phyloP scores from a whole-genome alignment of 257 asterid species.

The Fraxinus pennsylvanica region DNA sequence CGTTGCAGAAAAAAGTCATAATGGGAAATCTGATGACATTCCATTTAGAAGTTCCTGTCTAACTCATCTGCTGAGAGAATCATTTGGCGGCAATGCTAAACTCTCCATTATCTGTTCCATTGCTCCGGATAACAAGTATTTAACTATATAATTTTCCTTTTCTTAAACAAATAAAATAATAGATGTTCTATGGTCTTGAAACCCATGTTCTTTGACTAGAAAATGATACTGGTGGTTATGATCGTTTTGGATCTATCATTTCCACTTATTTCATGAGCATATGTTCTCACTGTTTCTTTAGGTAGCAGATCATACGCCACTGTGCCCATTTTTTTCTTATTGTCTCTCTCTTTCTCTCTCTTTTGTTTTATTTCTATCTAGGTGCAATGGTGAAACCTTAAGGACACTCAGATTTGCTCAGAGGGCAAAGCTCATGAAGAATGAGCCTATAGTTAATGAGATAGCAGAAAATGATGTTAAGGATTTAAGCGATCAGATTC shows the following conservation, averaged over 20 bases:
- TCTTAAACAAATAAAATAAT: not conserved
- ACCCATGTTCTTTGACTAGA: not conserved
- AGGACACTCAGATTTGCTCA: constrained; percentile 92
- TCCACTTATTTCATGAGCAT: not conserved
- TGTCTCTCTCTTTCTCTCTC: not conserved
- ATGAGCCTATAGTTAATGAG: constrained; percentile 82
- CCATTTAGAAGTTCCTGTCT: constrained; percentile 59
- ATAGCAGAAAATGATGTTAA: constrained; percentile 85
- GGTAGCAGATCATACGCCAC: not conserved
- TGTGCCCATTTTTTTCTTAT: not conserved
- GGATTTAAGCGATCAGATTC: constrained; percentile 86
- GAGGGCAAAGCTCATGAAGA: constrained; percentile 63
- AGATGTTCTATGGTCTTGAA: not conserved
- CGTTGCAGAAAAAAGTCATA: constrained; percentile 47
- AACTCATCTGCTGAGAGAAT: constrained; percentile 76
- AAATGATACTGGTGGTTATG: not conserved
- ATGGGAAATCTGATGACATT: constrained; percentile 45
- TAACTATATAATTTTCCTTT: constrained; percentile 3
- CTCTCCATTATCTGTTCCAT: constrained; percentile 70
- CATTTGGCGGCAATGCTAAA: constrained; percentile 88
- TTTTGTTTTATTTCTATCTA: constrained; percentile 26
- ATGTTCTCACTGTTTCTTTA: not conserved
- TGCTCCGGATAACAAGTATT: constrained; percentile 68
- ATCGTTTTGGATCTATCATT: not conserved
- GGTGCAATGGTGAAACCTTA: constrained; percentile 61